Percentiles rank a stretch among this genome's conserved stretches.
phyloP scores from a whole-genome alignment of 2,329 filamentous ascomycete species.

The Emmonsiellopsis sp. region DNA sequence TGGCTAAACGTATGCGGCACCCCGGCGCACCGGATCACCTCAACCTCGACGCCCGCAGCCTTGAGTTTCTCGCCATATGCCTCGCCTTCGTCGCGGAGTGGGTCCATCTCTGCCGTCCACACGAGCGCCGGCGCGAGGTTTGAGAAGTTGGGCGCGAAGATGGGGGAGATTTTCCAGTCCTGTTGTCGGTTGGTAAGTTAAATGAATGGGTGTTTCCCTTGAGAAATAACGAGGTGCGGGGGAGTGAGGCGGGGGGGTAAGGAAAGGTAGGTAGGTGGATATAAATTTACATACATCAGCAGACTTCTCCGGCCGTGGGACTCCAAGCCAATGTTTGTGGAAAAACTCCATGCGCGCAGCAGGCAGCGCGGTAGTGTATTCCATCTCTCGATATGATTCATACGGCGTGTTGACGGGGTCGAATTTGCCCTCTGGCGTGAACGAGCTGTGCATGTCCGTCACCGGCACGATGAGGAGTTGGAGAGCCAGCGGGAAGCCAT shows the following conservation, averaged over 20 bases:
- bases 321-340: conserved; percentile 29
- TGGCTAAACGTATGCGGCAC: conserved; percentile 26
- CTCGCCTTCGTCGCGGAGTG: conserved; percentile 34
- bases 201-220: background rate
- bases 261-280: background rate
- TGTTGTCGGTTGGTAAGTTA: conserved; percentile 8
- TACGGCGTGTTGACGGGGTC: conserved; percentile 29
- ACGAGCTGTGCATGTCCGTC: conserved; percentile 27
- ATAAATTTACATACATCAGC: conserved; percentile 22
- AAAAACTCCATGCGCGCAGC: conserved; percentile 32
- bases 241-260: background rate
- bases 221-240: no score
- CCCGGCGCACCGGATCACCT: conserved; percentile 22
- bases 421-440: conserved; percentile 27
- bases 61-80: conserved; percentile 30
- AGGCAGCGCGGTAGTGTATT: conserved; percentile 27
- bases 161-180: conserved; percentile 37
- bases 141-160: conserved; percentile 27
- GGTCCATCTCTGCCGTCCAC: conserved; percentile 33
- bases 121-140: conserved; percentile 31
- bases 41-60: conserved; percentile 25
- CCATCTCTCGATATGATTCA: conserved; percentile 31
- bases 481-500: conserved; percentile 25
- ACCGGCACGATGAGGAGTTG: conserved; percentile 31
- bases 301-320: conserved; percentile 26